A percentile compares a stretch with the other conserved stretches of the same genome.
These are phyloP conservation scores for Hygrophila difformis DNA, from an alignment of 257 asterid genomes.

Conservation along the genomic window DNA sequence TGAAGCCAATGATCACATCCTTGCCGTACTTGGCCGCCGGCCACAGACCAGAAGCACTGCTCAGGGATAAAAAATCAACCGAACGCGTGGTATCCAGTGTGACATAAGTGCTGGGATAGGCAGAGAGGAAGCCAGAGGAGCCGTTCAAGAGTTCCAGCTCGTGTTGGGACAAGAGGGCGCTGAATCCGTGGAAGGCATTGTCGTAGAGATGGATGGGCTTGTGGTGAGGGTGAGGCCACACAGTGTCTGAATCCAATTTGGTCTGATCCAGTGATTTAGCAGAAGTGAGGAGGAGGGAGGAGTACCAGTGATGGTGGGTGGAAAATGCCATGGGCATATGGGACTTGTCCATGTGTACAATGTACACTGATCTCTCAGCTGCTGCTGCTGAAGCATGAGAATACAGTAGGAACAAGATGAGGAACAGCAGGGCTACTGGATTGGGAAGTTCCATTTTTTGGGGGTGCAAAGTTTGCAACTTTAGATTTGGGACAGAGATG, in stretches of 20 bases:
- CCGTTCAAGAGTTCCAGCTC: background rate
- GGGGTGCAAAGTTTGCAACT: too few relatives aligned
- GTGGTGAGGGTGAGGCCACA: too few relatives aligned
- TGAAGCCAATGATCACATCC: slow-evolving; percentile 1
- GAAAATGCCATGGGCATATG: background rate
- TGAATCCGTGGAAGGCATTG: slow-evolving; percentile 10
- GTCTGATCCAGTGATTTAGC: background rate
- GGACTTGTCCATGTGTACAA: slow-evolving; percentile 1
- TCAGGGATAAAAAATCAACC: background rate
- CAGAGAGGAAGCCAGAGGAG: background rate
- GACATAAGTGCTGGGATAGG: background rate
- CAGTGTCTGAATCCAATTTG: background rate
- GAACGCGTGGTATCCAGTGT: slow-evolving; percentile 4
- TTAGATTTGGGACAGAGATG: too few relatives aligned
- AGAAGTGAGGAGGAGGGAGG: background rate
- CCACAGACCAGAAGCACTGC: background rate
- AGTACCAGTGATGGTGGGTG: slow-evolving; percentile 1
- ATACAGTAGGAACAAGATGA: too few relatives aligned
- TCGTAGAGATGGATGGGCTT: background rate
- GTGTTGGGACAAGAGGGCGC: background rate
- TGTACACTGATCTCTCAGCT: too few relatives aligned
- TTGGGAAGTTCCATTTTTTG: too few relatives aligned
- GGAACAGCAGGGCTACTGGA: too few relatives aligned
- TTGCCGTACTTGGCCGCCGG: slow-evolving; percentile 3
- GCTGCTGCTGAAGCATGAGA: too few relatives aligned